Evolutionary conservation across 495 filamentous ascomycete genomes (phyloP).

Genomic region (Jackrogersella multiformis): DNA sequence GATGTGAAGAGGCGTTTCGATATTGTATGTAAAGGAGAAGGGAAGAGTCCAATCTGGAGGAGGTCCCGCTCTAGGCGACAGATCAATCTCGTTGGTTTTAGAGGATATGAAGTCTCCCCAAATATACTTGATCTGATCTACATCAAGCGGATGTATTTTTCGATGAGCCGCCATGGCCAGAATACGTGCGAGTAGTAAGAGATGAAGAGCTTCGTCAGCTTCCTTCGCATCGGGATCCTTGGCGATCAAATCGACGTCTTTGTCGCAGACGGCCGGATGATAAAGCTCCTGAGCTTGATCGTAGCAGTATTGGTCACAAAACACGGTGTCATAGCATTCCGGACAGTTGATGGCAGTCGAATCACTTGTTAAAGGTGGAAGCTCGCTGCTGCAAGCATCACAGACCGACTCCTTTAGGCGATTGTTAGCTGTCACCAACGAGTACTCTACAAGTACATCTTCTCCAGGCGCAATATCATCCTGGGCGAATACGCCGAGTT

Average conservation of each 20-base stretch:
- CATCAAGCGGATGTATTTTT: slow-evolving; percentile 80
- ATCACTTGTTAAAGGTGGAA: slow-evolving; percentile 66
- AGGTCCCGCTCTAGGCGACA: slow-evolving; percentile 59
- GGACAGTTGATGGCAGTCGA: slow-evolving; percentile 68
- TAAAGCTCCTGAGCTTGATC: slow-evolving; percentile 76
- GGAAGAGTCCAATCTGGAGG: slow-evolving; percentile 76
- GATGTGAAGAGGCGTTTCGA: slow-evolving; percentile 82
- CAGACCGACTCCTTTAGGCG: slow-evolving; percentile 81
- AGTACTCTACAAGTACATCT: slow-evolving; percentile 79
- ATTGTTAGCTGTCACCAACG: slow-evolving; percentile 83
- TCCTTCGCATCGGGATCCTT: slow-evolving; percentile 78
- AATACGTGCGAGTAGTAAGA: slow-evolving; percentile 78
- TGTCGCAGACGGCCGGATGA: slow-evolving; percentile 86
- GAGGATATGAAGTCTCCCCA: slow-evolving; percentile 80
- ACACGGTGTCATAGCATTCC: slow-evolving; percentile 83
- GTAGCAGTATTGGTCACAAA: slow-evolving; percentile 81
- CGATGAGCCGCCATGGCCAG: slow-evolving; percentile 89
- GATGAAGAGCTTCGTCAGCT: slow-evolving; percentile 79
- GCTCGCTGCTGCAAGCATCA: slow-evolving; percentile 81
- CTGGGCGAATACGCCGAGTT: slow-evolving; percentile 89
- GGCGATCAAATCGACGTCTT: slow-evolving; percentile 80
- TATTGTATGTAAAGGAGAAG: slow-evolving; percentile 87
- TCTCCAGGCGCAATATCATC: slow-evolving; percentile 80
- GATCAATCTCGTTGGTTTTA: slow-evolving; percentile 58
- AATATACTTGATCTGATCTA: slow-evolving; percentile 87